Percentiles rank a stretch among this genome's conserved stretches.
These are phyloP conservation scores for Colletotrichum tropicicola DNA, from an alignment of 2,329 filamentous ascomycete species.

Conservation along the genomic window DNA sequence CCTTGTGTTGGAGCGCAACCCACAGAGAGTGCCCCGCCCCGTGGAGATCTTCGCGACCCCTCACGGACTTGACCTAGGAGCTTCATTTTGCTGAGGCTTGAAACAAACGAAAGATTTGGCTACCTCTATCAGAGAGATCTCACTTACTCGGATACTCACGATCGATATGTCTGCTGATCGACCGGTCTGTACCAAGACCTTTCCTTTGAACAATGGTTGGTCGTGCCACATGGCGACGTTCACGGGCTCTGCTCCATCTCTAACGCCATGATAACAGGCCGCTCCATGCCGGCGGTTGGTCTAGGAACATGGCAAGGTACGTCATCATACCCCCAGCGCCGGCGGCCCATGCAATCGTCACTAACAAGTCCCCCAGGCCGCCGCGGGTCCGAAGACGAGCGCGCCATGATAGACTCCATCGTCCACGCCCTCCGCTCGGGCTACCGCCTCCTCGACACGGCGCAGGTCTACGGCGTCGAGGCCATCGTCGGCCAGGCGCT, in stretches of 20 bases:
- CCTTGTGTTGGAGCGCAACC: too few relatives aligned
- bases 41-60: too few relatives aligned
- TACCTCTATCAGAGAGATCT: background rate
- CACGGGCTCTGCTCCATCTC: background rate
- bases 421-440: conserved; percentile 37
- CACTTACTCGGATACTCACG: background rate
- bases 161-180: background rate
- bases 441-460: conserved; percentile 40
- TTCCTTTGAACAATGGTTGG: conserved; percentile 22
- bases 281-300: conserved; percentile 30
- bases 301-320: conserved; percentile 36
- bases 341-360: background rate
- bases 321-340: background rate
- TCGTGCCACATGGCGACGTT: background rate
- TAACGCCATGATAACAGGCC: background rate
- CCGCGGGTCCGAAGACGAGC: conserved; percentile 21
- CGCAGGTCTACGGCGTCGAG: conserved; percentile 27
- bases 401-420: conserved; percentile 37
- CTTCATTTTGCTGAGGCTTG: too few relatives aligned
- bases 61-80: too few relatives aligned
- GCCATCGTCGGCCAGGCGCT: background rate
- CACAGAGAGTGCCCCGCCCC: too few relatives aligned
- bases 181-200: conserved; percentile 12
- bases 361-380: background rate
- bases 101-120: too few relatives aligned